Evolutionary conservation across 1,284 basidiomycete species (phyloP), one percentile per base, ranked within the genome.

Genomic region (Tylopilus orsonianus): DNA sequence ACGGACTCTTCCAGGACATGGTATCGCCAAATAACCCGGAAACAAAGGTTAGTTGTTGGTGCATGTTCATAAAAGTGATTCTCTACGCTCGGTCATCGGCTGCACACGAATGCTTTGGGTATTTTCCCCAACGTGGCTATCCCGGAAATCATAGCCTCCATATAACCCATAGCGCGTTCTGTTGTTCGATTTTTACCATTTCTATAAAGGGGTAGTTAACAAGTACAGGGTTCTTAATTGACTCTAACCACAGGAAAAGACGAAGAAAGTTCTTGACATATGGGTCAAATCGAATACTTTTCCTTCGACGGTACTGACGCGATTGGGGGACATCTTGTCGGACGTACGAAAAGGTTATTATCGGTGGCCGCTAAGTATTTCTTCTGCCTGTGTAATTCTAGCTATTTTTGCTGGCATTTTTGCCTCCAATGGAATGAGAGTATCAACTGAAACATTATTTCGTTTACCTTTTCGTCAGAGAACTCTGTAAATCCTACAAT

Each of bases 261-360:
- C 89, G 43, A 87, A 87, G 76, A 97, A 96, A 73, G 84, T 97
- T 62, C 80, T 93, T 71, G 94, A 96, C 71, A 96, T 97, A 61
- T 97, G 93, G 93, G 79, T 78, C 63, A 94, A 93, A 70, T 81
- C 83, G 53, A 80, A 75, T 69, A 94, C 93, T 40, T 97, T 97
- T 72, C 85, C 90, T 50, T 65, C 83, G 57, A 65, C 75, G 57
- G 79, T 88, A 57, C 71, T 92, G 61, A 72, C 79, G 53, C 83
- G 80, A 59, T 73, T 92, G 67, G 72, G 74, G 67, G 78, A 81
- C 66, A 71, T 85, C 65, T 68, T 87, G 69, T 78, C 79, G 69
- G 78, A 74, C 66, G 72, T 72, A 63, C 75, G 72, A 77, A 81
- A 89, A 90, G 89, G 88, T 90, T 85, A 85, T 79, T 90, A 87